Evolutionary conservation across 75 land plant genomes (phyloP).

Genomic region (Adiantum capillusveneris): DNA sequence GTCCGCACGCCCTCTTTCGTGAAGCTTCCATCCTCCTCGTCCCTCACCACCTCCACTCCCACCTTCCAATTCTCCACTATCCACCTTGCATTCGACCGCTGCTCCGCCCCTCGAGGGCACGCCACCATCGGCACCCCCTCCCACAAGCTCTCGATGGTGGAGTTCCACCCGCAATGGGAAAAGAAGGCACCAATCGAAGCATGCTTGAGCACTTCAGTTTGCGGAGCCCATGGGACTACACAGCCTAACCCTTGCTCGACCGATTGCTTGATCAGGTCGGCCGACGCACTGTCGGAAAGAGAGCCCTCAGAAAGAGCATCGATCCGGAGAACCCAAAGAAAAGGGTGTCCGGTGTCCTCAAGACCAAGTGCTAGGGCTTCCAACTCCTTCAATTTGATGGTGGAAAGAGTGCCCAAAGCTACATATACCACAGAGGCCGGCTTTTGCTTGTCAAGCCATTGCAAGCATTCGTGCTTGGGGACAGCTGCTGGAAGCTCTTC

Average conservation of each 20-base stretch:
- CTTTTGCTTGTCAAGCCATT: conserved; percentile 50
- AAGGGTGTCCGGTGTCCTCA: conserved; percentile 33
- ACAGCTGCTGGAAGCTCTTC: no score
- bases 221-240: conserved; percentile 24
- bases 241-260: conserved; percentile 2
- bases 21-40: no score
- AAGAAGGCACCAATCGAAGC: conserved; percentile 19
- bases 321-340: conserved; percentile 53
- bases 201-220: conserved; percentile 18
- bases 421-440: conserved; percentile 42
- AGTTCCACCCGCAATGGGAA: conserved; percentile 36
- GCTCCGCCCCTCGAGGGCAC: conserved; percentile 16
- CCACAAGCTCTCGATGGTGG: conserved; percentile 17
- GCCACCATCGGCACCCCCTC: conserved; percentile 19
- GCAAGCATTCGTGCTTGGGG: conserved; percentile 29
- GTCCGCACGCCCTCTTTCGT: no score
- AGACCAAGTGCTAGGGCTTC: conserved; percentile 46
- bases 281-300: not conserved
- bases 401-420: conserved; percentile 57
- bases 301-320: not conserved
- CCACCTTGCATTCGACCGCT: conserved; percentile 9
- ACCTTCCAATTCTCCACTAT: conserved; percentile 1
- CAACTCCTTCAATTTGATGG: conserved; percentile 34
- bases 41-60: no score
- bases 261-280: conserved; percentile 6